A percentile compares a stretch with the other conserved stretches of the same genome.
Conservation (phyloP, 495 filamentous ascomycete genomes). For the Penicillium samsonianum region DNA sequence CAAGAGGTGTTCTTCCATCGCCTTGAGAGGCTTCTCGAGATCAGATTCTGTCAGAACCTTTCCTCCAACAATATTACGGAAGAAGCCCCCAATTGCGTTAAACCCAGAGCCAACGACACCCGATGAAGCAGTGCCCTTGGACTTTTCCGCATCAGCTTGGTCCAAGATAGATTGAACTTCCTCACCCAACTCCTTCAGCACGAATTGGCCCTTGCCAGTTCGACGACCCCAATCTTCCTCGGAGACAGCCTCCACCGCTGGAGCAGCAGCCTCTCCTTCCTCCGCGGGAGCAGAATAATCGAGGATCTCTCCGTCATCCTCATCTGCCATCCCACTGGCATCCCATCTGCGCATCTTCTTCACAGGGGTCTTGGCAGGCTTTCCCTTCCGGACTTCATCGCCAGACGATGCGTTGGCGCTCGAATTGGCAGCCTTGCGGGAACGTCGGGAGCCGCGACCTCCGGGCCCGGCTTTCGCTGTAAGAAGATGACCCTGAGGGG, state of each 20-base stretch:
- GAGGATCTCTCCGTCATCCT: constrained; percentile 75
- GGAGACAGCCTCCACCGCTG: constrained; percentile 69
- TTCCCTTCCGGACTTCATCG: constrained; percentile 70
- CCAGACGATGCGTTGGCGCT: constrained; percentile 77
- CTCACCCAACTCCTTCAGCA: constrained; percentile 88
- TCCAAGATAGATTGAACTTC: constrained; percentile 88
- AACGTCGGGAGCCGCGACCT: constrained; percentile 74
- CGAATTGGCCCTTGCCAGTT: constrained; percentile 86
- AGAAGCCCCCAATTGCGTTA: constrained; percentile 78
- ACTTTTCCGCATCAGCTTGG: constrained; percentile 65
- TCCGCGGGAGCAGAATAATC: constrained; percentile 78
- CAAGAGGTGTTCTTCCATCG: constrained; percentile 92
- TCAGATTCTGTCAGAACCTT: constrained; percentile 86
- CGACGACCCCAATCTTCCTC: constrained; percentile 78
- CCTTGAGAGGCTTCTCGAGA: constrained; percentile 85
- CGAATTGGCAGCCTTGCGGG: constrained; percentile 69
- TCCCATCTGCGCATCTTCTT: constrained; percentile 93
- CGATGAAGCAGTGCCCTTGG: constrained; percentile 45
- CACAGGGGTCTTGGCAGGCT: constrained; percentile 53
- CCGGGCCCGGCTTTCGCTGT: constrained; percentile 70
- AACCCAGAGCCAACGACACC: constrained; percentile 77
- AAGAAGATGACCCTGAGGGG: constrained; percentile 68
- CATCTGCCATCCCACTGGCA: constrained; percentile 82
- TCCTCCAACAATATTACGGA: constrained; percentile 91
- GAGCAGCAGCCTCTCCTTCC: constrained; percentile 52